Evolutionary conservation across 208 protist genomes (phyloP), one percentile per base, ranked within the genome.

Genomic region (Trypanosoma rangeli): DNA sequence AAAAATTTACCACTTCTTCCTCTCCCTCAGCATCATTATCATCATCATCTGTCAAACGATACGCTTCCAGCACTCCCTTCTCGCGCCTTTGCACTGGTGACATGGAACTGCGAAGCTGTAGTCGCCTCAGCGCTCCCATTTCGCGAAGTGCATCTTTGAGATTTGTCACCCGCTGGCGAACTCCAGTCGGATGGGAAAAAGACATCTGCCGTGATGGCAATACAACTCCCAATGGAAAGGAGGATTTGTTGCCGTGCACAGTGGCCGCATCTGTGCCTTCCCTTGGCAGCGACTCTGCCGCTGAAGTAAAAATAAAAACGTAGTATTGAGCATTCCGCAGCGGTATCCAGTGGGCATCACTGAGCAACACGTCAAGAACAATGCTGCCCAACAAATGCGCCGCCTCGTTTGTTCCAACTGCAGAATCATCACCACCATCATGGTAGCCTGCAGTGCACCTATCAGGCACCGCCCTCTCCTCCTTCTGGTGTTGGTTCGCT

Each of bases 131-230:
- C 18, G 72, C 18, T 39, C 48, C 24, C 72, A 77, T 67, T 50
- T 70, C 72, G n/a, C 72, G 63, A 52, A 77, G 18, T 22, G 59
- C 56, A 68, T 77, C 72, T 42, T 46, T 64, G 13, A 77, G 28
- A 12, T 69, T 71, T 50, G 64, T 77, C 16, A 77, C 64, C 7
- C 72, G 72, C n/a, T 77, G 72, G 29, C 72, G 72, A 12, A 66
- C 65, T 49, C 72, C 65, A 13, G 31, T 50, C 24, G 64, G 72
- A 22, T 68, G 66, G 0, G 50, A 33, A 50, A 64, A 77, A 12
- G 72, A 20, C 31, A 77, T 59, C 22, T 77, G 72, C 28, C 64
- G n/a, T 35, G 72, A 77, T 52, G 72, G 72, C 0, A 77, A 29
- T 22, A 77, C 64, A 3, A 76, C 71, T 26, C 71, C 71, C 42